Base-by-base conservation (phyloP, 169 alveolate species). In the Plasmodium coatneyi region DNA sequence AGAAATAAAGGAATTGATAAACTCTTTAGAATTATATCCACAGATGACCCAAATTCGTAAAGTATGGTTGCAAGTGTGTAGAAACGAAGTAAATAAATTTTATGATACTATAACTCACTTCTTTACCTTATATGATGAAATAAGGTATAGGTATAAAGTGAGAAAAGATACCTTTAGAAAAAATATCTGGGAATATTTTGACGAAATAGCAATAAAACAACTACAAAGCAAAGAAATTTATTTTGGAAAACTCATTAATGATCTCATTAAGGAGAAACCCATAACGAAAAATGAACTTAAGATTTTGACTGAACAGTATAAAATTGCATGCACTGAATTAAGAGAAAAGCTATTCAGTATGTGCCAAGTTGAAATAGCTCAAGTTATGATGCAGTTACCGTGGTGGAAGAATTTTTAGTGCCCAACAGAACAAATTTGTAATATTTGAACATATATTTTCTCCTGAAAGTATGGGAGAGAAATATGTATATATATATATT, bases 311-410 rank as follows among this genome's bases (percentile, higher is more conserved):
- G 60, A 74, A 25, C 6, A 74, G 82, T 74, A 74, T 74, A 74
- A 22, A 32, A 7, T 4, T 32, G 82, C 12, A 5, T 19, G 39
- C 28, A 74, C 39, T 6, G 60, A 74, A 28, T 28, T 74, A 74
- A 74, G 82, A 74, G 82, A 74, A 74, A 60, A 74, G 39, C 46
- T 74, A 10, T 74, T 74, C 19, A 12, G 46, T 28, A 28, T 5
- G 82, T 28, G 82, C 19, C 82, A 74, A 74, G 22, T 74, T 25
- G 82, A 74, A 74, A 46, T 74, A 74, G 82, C 82, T 30, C 82
- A 74, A 74, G 82, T 30, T 28, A 74, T 74, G 82, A 30, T 34
- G 46, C 56, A 46, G 19, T 7, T 74, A 74, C 46, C 82, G 10
- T 30, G n/a, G 82, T 74, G 82, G 82, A 74, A 74, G 19, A 12